Evolutionary conservation across 225 moss, liverwort and hornwort species (phyloP).

Genomic region (Ulota crispa): DNA sequence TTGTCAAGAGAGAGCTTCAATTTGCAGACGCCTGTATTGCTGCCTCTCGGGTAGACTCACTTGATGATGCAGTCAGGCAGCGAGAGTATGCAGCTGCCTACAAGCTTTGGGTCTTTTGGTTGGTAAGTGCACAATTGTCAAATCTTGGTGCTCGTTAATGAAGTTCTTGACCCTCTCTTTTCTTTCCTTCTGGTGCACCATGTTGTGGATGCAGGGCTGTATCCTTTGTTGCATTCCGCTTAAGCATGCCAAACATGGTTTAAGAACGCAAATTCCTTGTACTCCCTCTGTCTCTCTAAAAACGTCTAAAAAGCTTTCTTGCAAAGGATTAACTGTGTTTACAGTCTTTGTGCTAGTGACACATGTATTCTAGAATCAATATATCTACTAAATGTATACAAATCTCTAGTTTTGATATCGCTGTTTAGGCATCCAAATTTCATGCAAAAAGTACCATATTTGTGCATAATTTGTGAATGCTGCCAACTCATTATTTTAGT

Average conservation of each 20-base stretch:
- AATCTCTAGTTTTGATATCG: no score
- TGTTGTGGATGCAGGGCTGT: background rate
- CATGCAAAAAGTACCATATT: no score
- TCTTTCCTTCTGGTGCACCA: background rate
- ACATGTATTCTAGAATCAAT: no score
- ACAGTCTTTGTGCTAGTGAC: no score
- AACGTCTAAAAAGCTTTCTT: no score
- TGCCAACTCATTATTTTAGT: no score
- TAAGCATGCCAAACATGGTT: background rate
- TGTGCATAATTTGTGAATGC: no score
- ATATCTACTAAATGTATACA: no score
- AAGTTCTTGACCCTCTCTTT: background rate
- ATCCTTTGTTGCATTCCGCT: no score
- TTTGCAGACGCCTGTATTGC: slow-evolving; percentile 74
- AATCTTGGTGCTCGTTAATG: background rate
- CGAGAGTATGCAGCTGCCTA: slow-evolving; percentile 84
- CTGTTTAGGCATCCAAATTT: no score
- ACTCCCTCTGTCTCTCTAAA: no score
- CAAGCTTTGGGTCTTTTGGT: slow-evolving; percentile 75
- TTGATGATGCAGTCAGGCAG: slow-evolving; percentile 73
- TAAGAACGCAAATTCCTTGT: background rate
- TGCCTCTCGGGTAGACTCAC: slow-evolving; percentile 44
- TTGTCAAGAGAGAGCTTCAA: slow-evolving; percentile 55
- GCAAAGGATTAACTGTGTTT: no score
- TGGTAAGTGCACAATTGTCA: slow-evolving; percentile 54